Evolutionary conservation across 768 basidiomycete genomes (phyloP).

Genomic region (Panus rudis): DNA sequence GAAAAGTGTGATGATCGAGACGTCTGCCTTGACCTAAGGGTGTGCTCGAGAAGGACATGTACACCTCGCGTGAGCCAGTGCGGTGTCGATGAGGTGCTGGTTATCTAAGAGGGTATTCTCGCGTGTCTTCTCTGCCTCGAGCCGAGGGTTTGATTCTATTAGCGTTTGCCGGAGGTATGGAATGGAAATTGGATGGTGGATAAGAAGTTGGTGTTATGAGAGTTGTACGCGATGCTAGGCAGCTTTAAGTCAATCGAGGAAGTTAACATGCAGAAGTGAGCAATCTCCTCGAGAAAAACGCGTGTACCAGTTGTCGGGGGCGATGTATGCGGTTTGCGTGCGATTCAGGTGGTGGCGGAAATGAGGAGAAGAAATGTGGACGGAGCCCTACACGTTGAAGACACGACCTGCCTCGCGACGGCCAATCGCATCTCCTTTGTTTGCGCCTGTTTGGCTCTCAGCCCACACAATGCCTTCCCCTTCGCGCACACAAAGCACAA

Average conservation of each 20-base stretch:
- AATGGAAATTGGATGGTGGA: too few relatives aligned
- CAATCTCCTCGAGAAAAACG: background rate
- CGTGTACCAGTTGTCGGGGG: background rate
- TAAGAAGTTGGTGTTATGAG: too few relatives aligned
- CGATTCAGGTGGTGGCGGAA: background rate
- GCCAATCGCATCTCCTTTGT: constrained; percentile 8
- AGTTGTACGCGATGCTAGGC: too few relatives aligned
- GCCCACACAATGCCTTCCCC: background rate
- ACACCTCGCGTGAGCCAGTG: too few relatives aligned
- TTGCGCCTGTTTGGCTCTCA: constrained; percentile 6
- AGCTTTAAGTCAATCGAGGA: too few relatives aligned
- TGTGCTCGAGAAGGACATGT: constrained; percentile 85
- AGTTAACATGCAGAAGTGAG: too few relatives aligned
- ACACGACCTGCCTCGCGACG: background rate
- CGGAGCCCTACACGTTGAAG: background rate
- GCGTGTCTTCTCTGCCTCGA: too few relatives aligned
- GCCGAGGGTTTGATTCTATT: too few relatives aligned
- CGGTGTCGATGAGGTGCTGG: too few relatives aligned
- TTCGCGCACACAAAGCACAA: too few relatives aligned
- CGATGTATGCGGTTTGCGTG: background rate
- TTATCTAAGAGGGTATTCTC: background rate
- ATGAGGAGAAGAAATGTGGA: background rate
- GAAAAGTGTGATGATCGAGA: constrained; percentile 74
- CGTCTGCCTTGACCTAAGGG: constrained; percentile 81
- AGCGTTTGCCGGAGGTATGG: too few relatives aligned